phyloP scores from a whole-genome alignment of 2,329 filamentous ascomycete species.

The Apiospora pterosperma region DNA sequence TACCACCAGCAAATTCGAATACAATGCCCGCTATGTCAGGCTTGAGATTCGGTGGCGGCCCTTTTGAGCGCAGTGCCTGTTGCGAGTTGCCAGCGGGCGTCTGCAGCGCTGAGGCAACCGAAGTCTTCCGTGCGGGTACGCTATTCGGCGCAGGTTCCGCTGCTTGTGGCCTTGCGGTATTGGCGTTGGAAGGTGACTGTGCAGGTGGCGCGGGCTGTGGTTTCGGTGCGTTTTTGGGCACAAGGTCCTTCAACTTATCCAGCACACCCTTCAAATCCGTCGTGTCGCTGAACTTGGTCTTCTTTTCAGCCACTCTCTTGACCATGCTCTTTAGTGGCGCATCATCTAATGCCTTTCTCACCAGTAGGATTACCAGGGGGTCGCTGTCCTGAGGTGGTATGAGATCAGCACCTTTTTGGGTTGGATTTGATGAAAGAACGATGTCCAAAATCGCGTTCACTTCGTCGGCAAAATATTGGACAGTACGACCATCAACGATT shows the following conservation, averaged over 20 bases:
- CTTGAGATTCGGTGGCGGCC: constrained; percentile 49
- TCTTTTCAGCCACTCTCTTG: constrained; percentile 49
- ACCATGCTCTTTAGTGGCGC: constrained; percentile 46
- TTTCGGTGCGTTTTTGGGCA: constrained; percentile 34
- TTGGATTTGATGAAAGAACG: constrained; percentile 55
- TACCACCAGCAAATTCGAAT: constrained; percentile 64
- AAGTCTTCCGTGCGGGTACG: constrained; percentile 24
- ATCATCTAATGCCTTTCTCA: constrained; percentile 56
- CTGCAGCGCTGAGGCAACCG: constrained; percentile 15
- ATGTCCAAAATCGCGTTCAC: constrained; percentile 56
- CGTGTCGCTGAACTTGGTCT: constrained; percentile 48
- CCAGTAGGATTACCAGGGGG: constrained; percentile 51
- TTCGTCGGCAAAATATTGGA: constrained; percentile 59
- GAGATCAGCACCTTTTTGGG: constrained; percentile 50
- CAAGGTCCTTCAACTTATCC: constrained; percentile 42
- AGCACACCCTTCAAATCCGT: constrained; percentile 51
- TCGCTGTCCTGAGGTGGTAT: constrained; percentile 53
- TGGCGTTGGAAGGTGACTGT: background rate
- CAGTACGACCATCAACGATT: constrained; percentile 51
- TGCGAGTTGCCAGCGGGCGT: constrained; percentile 28
- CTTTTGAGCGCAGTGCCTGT: constrained; percentile 59
- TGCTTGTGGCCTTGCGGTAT: constrained; percentile 1
- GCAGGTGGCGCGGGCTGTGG: background rate
- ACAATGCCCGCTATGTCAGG: constrained; percentile 64
- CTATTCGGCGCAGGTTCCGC: constrained; percentile 27